Evolutionary conservation across 2,329 filamentous ascomycete genomes (phyloP), one percentile per base, ranked within the genome.

Genomic region (Epichloe elymi): DNA sequence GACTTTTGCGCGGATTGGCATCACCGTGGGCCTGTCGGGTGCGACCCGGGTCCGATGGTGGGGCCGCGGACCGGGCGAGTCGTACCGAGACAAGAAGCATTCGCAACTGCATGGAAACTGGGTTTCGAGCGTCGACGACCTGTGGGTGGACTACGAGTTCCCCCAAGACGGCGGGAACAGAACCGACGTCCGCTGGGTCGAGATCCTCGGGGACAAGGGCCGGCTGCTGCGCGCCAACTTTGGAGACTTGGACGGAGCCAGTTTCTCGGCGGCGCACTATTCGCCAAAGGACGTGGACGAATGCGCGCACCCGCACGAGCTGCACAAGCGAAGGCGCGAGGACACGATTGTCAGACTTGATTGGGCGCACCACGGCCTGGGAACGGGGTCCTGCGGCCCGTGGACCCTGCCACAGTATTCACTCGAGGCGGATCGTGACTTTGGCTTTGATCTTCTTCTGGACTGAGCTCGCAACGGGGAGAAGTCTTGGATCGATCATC

Each of bases 141-240:
- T 86, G 0, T 78, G 74, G 61, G 70, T 75, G 1, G 71, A 76
- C 42, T 86, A 85, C 59, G 83, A 87, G 56, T 81, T 78, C 51
- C 83, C 83, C 0, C 83, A 87, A 62, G 83, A 87, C 53, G 73
- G 71, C 35, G 79, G 80, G 0, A 86, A 86, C 61, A 70, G 79
- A 17, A 81, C 76, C 0, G 82, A 85, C 57, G 76, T 77, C 1
- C 69, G 77, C 2, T 84, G 79, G 76, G 71, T 85, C 3, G 70
- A 73, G 61, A 68, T 78, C 50, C 58, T 63, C 19, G 60, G 60
- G 6, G 64, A 60, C 54, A 60, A 59, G 19, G 63, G 53, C 1
- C 58, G 64, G 0, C 54, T 75, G 15, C 52, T 78, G 46, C 65
- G 72, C 8, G 74, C 72, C 2, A 58, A 65, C 3, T 77, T 73